Percentiles rank a stretch among this genome's conserved stretches.
phyloP scores from a whole-genome alignment of 345 rosid genomes.

The Reutealis trisperma region DNA sequence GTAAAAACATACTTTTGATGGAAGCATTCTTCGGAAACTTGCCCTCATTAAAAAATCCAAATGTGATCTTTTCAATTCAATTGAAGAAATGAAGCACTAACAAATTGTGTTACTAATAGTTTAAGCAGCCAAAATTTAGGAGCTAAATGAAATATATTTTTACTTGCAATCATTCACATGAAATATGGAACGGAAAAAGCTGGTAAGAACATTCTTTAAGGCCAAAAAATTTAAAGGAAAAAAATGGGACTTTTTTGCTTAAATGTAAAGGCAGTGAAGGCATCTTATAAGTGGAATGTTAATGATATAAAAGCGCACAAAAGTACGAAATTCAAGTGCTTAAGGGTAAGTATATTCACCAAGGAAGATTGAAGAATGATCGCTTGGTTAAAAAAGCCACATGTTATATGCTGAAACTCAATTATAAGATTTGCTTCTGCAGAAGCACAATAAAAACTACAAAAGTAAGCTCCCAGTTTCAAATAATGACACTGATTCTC shows the following conservation, averaged over 20 bases:
- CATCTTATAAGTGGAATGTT: neutral
- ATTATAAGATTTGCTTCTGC: neutral
- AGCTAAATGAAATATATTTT: neutral
- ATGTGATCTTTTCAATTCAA: neutral
- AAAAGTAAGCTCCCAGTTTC: neutral
- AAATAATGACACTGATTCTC: neutral
- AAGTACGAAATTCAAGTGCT: neutral
- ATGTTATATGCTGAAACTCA: neutral
- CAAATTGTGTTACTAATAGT: neutral
- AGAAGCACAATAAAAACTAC: neutral
- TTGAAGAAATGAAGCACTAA: slow-evolving; percentile 2
- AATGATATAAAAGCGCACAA: neutral
- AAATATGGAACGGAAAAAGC: neutral
- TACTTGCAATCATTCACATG: neutral
- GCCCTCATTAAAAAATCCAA: neutral
- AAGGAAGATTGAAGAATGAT: neutral
- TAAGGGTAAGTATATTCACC: neutral
- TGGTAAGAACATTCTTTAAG: neutral
- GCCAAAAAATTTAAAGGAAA: neutral
- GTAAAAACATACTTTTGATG: neutral
- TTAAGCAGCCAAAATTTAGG: neutral
- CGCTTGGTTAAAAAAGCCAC: neutral
- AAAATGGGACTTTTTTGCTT: neutral
- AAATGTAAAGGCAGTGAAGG: neutral
- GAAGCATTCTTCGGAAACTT: neutral